These are phyloP conservation scores for Marasmius oreades DNA, from an alignment of 1,284 basidiomycete species.

Conservation along the genomic window DNA sequence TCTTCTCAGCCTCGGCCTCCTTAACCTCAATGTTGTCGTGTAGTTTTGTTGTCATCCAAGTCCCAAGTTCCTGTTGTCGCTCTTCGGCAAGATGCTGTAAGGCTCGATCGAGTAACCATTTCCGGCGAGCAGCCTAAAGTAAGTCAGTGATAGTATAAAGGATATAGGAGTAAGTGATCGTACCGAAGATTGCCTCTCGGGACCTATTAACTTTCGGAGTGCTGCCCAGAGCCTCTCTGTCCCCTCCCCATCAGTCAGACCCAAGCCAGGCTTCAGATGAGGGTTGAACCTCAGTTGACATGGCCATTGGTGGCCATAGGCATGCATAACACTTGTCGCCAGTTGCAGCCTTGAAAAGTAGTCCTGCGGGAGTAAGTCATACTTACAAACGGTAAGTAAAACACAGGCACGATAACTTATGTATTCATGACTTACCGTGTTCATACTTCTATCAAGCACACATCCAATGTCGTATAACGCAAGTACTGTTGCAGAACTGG, in stretches of 20 bases:
- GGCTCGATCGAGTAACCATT: not conserved
- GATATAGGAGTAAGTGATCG: not conserved
- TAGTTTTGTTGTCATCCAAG: not conserved
- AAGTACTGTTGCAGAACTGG: constrained; percentile 26
- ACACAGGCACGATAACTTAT: not conserved
- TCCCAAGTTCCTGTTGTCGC: not conserved
- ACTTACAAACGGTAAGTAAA: not conserved
- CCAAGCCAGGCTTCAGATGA: not conserved
- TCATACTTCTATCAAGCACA: constrained; percentile 29
- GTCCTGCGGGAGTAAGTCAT: not conserved
- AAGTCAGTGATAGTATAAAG: not conserved
- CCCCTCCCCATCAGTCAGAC: not conserved
- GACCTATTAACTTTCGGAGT: not conserved
- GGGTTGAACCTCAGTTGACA: not conserved
- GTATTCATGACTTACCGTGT: constrained; percentile 24
- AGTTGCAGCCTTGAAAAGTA: not conserved
- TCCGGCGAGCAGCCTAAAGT: not conserved
- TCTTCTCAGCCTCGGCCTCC: not conserved
- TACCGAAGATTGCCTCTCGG: not conserved
- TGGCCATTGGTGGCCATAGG: too few species aligned
- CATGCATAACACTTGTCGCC: not conserved
- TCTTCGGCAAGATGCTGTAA: too few species aligned
- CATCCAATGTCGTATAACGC: constrained; percentile 41
- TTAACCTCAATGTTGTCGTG: not conserved
- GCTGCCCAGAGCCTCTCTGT: not conserved